Percentiles rank a stretch among this genome's conserved stretches.
Conservation (phyloP, 2,329 filamentous ascomycete genomes). For the Bipolaris zeicola region DNA sequence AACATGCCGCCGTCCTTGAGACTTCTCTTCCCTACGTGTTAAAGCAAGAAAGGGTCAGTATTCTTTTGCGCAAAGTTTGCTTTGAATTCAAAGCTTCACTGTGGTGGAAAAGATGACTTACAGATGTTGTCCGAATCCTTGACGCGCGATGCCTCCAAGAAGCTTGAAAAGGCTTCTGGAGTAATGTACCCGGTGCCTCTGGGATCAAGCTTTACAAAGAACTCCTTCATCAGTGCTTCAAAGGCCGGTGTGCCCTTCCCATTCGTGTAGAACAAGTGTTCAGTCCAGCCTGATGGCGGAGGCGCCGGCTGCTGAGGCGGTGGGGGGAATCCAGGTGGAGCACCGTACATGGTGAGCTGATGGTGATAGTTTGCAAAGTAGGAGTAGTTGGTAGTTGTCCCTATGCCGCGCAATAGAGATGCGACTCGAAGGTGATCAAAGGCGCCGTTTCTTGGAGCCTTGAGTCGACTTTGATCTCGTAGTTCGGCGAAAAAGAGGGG, state of each 20-base stretch:
- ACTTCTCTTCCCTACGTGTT: slow-evolving; percentile 1
- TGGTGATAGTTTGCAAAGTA: not conserved
- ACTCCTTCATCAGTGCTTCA: slow-evolving; percentile 3
- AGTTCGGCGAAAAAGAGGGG: not conserved
- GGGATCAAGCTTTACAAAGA: slow-evolving; percentile 1
- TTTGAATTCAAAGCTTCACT: not conserved
- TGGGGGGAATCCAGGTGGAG: not conserved
- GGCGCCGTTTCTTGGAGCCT: too few relatives aligned
- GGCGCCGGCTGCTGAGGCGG: not conserved
- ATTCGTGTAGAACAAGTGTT: slow-evolving; percentile 6
- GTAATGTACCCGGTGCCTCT: slow-evolving; percentile 3
- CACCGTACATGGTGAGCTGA: not conserved
- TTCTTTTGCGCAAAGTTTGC: not conserved
- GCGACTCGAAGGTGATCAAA: not conserved
- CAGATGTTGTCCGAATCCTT: slow-evolving; percentile 1
- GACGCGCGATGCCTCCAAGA: not conserved
- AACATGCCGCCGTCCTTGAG: not conserved
- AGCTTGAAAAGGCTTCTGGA: not conserved
- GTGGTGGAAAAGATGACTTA: not conserved
- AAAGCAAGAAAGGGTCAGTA: not conserved
- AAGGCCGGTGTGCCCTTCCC: not conserved
- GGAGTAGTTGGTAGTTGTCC: not conserved
- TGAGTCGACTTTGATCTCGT: not conserved
- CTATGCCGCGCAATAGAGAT: not conserved
- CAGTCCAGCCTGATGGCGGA: slow-evolving; percentile 4